Percentiles rank a stretch among this genome's conserved stretches.
Evolutionary conservation across 2,329 filamentous ascomycete species (phyloP).

Genomic region (Cladophialophora psammophila): DNA sequence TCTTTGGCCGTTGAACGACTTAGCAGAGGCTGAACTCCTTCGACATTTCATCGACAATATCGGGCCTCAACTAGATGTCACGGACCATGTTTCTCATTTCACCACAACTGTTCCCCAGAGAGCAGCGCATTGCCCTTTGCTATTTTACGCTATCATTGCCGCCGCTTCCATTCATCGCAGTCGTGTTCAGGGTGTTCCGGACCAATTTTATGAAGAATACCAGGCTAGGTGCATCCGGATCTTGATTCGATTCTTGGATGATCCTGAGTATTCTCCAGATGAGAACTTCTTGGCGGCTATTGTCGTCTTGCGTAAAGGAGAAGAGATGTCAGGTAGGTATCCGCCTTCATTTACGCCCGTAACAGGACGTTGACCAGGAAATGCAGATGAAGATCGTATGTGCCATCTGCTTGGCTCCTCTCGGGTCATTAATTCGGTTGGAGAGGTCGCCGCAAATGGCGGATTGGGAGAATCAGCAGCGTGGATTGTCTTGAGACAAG

Average conservation of each 20-base stretch:
- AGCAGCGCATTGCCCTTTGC: constrained; percentile 2
- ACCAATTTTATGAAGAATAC: constrained; percentile 2
- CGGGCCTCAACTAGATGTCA: constrained; percentile 9
- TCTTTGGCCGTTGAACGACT: constrained; percentile 4
- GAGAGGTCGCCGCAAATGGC: constrained; percentile 3
- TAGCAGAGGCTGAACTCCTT: constrained; percentile 10
- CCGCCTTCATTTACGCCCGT: neutral
- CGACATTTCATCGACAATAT: constrained; percentile 6
- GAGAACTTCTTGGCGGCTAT: constrained; percentile 10
- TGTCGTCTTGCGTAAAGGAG: constrained; percentile 3
- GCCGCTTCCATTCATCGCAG: constrained; percentile 10
- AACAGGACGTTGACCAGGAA: neutral
- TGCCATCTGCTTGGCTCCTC: constrained; percentile 11
- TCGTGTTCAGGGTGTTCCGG: neutral
- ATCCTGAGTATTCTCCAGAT: constrained; percentile 6
- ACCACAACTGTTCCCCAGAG: constrained; percentile 4
- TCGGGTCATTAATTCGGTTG: constrained; percentile 8
- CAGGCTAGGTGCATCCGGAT: constrained; percentile 4
- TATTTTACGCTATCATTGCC: constrained; percentile 7
- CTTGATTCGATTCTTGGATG: constrained; percentile 5
- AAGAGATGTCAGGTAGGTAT: constrained; percentile 11
- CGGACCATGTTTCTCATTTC: constrained; percentile 9
- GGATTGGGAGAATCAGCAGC: constrained; percentile 9
- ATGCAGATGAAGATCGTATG: constrained; percentile 5
- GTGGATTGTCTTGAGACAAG: constrained; percentile 2